Evolutionary conservation across 2,329 filamentous ascomycete species (phyloP).

Genomic region (Aspergillus candidus): DNA sequence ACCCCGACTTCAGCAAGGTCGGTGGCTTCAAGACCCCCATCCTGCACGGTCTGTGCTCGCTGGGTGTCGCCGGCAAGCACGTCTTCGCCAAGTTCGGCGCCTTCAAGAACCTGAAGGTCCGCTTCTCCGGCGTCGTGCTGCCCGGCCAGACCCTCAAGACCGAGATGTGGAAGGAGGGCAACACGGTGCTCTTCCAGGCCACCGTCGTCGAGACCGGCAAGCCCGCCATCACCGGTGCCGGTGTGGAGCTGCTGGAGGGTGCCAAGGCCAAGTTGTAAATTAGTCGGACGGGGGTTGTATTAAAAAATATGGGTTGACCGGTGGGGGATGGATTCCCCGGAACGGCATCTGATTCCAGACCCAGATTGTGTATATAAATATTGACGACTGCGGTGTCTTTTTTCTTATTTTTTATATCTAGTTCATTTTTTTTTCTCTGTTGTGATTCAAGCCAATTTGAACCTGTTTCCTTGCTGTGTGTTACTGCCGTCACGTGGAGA

Average conservation of each 20-base stretch:
- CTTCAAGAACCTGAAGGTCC: slow-evolving; percentile 87
- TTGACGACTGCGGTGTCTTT: slow-evolving; percentile 1
- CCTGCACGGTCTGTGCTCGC: slow-evolving; percentile 92
- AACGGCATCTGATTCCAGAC: background rate
- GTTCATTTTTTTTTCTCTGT: too few relatives aligned
- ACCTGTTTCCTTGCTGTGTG: background rate
- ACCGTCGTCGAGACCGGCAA: slow-evolving; percentile 92
- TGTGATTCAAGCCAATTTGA: too few relatives aligned
- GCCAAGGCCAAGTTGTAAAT: slow-evolving; percentile 48
- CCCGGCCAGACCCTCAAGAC: slow-evolving; percentile 86
- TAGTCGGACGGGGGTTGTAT: slow-evolving; percentile 1
- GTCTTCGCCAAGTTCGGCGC: slow-evolving; percentile 76
- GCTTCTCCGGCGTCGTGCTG: slow-evolving; percentile 78
- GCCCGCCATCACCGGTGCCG: slow-evolving; percentile 73
- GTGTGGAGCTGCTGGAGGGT: slow-evolving; percentile 62
- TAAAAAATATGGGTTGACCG: too few relatives aligned
- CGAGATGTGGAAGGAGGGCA: slow-evolving; percentile 89
- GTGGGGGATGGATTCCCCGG: too few relatives aligned
- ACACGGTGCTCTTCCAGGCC: slow-evolving; percentile 74
- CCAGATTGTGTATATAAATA: slow-evolving; percentile 17
- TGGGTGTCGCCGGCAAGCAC: slow-evolving; percentile 86
- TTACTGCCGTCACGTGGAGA: too few relatives aligned
- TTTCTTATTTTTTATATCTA: too few relatives aligned
- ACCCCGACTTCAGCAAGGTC: slow-evolving; percentile 88
- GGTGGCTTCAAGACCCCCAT: slow-evolving; percentile 94